These are phyloP conservation scores for Penicillium sp. DNA, from an alignment of 2,329 filamentous ascomycete genomes.

Conservation along the genomic window DNA sequence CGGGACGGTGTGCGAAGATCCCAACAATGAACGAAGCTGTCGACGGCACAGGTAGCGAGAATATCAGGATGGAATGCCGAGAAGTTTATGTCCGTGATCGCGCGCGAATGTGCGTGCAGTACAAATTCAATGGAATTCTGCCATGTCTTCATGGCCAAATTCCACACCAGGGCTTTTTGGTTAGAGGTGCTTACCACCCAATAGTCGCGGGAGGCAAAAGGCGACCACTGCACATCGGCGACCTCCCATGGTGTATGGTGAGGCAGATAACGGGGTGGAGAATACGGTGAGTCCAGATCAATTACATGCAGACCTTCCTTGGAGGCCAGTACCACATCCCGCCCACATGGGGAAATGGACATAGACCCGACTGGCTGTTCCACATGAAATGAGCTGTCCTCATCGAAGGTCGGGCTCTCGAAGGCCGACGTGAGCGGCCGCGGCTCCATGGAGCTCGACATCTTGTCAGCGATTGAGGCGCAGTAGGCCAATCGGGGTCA, in stretches of 20 bases:
- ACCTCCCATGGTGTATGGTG: constrained; percentile 93
- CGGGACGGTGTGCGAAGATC: constrained; percentile 74
- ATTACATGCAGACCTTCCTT: constrained; percentile 88
- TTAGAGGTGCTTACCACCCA: constrained; percentile 96
- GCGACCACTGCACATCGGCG: constrained; percentile 95
- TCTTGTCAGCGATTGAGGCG: constrained; percentile 17
- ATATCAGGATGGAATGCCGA: constrained; percentile 88
- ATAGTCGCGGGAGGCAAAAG: constrained; percentile 82
- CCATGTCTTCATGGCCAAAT: constrained; percentile 68
- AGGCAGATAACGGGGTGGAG: constrained; percentile 77
- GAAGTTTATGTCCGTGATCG: constrained; percentile 96
- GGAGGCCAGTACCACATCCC: constrained; percentile 88
- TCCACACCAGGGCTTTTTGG: constrained; percentile 92
- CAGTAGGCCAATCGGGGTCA: constrained; percentile 12
- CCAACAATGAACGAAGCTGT: constrained; percentile 92
- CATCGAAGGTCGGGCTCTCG: constrained; percentile 84
- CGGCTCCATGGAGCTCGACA: constrained; percentile 38
- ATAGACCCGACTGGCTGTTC: constrained; percentile 80
- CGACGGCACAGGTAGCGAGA: constrained; percentile 85
- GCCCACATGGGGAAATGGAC: constrained; percentile 86
- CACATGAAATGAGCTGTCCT: constrained; percentile 80
- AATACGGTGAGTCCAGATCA: constrained; percentile 86
- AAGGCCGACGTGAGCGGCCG: constrained; percentile 58
- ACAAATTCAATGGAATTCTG: constrained; percentile 87
- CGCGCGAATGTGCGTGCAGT: constrained; percentile 78